Conservation (phyloP, 169 alveolate genomes). For the Plasmodium vivax region DNA sequence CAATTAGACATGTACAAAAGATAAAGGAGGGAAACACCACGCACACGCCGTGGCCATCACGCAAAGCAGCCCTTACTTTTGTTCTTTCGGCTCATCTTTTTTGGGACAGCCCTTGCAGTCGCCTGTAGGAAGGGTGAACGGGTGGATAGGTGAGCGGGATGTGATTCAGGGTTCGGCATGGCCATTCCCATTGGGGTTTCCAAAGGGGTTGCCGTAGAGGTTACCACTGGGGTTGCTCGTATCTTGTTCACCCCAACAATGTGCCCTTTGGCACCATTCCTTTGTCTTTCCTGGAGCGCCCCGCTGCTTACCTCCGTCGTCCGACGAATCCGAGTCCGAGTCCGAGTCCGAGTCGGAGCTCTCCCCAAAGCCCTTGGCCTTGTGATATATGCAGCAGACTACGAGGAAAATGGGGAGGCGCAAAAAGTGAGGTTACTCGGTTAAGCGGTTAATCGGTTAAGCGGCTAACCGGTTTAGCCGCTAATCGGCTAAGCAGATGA, state of each 20-base stretch:
- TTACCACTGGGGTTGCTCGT: not conserved
- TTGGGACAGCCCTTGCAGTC: slow-evolving; percentile 3
- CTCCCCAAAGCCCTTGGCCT: slow-evolving; percentile 64
- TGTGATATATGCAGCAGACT: slow-evolving; percentile 70
- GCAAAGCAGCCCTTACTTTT: not conserved
- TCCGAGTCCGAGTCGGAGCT: slow-evolving; percentile 67
- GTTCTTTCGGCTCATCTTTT: not conserved
- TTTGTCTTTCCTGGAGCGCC: not conserved
- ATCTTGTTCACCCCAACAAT: not conserved
- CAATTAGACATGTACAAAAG: not conserved
- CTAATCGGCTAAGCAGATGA: not conserved
- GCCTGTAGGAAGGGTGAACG: not conserved
- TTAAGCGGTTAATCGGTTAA: not conserved
- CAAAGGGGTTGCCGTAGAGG: too few relatives aligned
- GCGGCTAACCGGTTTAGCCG: not conserved
- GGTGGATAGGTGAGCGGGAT: too few relatives aligned
- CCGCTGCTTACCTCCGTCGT: not conserved
- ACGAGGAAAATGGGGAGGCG: not conserved
- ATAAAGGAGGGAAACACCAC: not conserved
- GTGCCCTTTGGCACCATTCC: not conserved
- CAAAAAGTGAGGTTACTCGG: not conserved
- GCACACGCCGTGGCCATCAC: not conserved
- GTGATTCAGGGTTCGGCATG: not conserved
- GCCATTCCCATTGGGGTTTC: not conserved
- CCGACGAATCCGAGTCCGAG: slow-evolving; percentile 41